Percentiles rank a stretch among this genome's conserved stretches.
phyloP scores from a whole-genome alignment of 2,329 filamentous ascomycete species.

The Aspergillus aculeatus region DNA sequence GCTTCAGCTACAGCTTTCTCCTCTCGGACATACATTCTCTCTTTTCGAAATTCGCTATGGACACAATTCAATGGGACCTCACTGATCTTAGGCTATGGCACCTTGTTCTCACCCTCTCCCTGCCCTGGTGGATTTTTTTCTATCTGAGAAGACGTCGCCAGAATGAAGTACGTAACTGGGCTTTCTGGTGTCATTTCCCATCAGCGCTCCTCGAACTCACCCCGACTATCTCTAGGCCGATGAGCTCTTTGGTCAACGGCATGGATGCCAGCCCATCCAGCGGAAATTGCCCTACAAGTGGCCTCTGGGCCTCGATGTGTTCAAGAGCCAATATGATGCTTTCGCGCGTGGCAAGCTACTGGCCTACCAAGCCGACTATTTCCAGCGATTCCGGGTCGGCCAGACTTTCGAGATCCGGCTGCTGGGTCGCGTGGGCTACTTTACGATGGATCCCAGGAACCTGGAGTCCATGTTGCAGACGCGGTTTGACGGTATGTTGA shows the following conservation, averaged over 20 bases:
- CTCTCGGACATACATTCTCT: too few relatives aligned
- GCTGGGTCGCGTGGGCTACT: background rate
- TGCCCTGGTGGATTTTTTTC: too few relatives aligned
- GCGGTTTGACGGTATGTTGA: background rate
- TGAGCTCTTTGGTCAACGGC: background rate
- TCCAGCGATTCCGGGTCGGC: background rate
- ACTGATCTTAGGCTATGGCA: too few relatives aligned
- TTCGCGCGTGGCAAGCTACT: background rate
- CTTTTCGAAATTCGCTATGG: too few relatives aligned
- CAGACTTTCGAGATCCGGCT: constrained; percentile 1
- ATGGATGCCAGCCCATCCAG: background rate
- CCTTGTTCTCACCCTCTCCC: too few relatives aligned
- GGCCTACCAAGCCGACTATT: background rate
- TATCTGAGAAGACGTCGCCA: too few relatives aligned
- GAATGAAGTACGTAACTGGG: background rate
- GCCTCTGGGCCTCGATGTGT: background rate
- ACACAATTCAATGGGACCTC: too few relatives aligned
- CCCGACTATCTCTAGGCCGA: background rate
- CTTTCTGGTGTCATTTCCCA: too few relatives aligned
- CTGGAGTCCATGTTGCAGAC: background rate
- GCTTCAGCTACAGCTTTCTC: too few relatives aligned
- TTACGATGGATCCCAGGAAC: background rate
- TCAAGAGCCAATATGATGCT: constrained; percentile 1
- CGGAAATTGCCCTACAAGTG: background rate
- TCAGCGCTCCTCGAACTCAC: background rate